Evolutionary conservation across 139 green algal genomes (phyloP).

Genomic region (Zygnema cylindricum): DNA sequence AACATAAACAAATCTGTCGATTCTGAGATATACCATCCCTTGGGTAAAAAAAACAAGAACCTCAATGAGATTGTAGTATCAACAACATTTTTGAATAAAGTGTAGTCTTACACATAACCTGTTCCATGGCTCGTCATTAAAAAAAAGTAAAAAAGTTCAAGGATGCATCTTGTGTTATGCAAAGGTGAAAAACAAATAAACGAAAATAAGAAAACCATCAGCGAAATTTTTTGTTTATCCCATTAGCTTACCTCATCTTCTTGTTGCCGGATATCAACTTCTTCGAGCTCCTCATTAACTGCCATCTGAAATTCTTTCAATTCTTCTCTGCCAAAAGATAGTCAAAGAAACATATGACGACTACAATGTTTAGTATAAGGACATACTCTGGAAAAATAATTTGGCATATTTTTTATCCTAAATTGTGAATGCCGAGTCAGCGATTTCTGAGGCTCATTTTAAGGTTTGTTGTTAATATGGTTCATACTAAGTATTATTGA

Average conservation of each 20-base stretch:
- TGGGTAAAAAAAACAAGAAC: background rate
- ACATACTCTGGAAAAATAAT: no score
- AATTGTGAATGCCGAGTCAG: no score
- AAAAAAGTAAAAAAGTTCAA: background rate
- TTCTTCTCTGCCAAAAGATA: background rate
- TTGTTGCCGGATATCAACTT: background rate
- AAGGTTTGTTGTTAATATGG: no score
- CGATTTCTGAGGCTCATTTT: no score
- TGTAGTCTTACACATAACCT: background rate
- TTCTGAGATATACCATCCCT: background rate
- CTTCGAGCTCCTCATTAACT: background rate
- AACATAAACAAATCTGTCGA: background rate
- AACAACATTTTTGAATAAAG: background rate
- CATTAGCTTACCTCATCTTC: conserved; percentile 11
- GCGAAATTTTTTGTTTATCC: no score
- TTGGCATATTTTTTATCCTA: no score
- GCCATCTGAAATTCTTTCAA: conserved; percentile 26
- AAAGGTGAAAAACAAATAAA: background rate
- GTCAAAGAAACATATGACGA: background rate
- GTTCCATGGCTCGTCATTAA: background rate
- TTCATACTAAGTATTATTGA: no score
- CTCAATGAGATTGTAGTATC: background rate
- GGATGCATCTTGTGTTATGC: background rate
- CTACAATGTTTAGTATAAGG: no score
- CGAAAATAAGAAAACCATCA: background rate